These are phyloP conservation scores for Malassezia pachydermatis DNA, from an alignment of 1,284 basidiomycete species.

Conservation along the genomic window DNA sequence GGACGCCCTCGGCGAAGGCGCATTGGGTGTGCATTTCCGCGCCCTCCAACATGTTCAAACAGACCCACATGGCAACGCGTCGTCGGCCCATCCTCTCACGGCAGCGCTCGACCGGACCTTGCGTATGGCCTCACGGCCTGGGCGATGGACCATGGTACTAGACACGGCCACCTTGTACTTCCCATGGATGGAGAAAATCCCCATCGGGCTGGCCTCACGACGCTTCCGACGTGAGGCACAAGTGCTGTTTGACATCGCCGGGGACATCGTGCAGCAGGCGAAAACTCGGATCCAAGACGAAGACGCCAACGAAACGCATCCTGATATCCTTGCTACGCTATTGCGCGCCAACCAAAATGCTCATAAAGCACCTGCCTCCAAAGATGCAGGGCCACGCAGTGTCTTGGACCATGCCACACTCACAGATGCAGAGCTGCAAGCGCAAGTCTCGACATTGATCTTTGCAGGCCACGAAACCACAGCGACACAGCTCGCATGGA, in stretches of 20 bases:
- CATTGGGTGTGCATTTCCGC: constrained; percentile 10
- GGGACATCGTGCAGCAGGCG: constrained; percentile 4
- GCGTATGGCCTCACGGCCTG: constrained; percentile 7
- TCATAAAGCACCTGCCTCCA: neutral
- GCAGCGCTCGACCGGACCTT: constrained; percentile 8
- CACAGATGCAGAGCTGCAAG: constrained; percentile 32
- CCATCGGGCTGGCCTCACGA: constrained; percentile 5
- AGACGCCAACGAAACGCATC: neutral
- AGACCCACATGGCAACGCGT: neutral
- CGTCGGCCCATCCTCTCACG: constrained; percentile 6
- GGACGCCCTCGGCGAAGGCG: constrained; percentile 19
- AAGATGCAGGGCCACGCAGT: constrained; percentile 14
- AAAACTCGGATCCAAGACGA: constrained; percentile 2
- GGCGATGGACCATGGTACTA: neutral
- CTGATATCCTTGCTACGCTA: constrained; percentile 36
- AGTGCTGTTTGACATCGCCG: constrained; percentile 4
- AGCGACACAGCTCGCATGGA: constrained; percentile 37
- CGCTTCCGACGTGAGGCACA: constrained; percentile 3
- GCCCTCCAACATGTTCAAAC: neutral
- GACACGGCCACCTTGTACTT: constrained; percentile 12
- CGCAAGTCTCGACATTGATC: constrained; percentile 38
- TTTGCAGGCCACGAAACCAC: constrained; percentile 46
- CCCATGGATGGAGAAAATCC: constrained; percentile 7
- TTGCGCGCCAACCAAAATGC: constrained; percentile 39
- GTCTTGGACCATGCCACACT: constrained; percentile 17